A percentile compares a stretch with the other conserved stretches of the same genome.
phyloP scores from a whole-genome alignment of 805 yeast genomes.

The Monosporozyma aerobia region DNA sequence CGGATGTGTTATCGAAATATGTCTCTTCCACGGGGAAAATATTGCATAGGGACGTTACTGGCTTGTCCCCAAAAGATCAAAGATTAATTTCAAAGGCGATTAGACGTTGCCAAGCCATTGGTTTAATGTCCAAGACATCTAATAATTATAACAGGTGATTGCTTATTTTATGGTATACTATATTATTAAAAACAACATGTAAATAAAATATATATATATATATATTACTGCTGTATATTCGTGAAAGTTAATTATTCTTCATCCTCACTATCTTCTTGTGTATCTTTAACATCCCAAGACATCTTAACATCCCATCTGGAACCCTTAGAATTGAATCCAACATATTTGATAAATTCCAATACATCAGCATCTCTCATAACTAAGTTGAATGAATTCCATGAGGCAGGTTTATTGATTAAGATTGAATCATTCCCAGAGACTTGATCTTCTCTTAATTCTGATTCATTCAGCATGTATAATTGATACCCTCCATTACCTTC shows the following conservation, averaged over 20 bases:
- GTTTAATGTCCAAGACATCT: slow-evolving; percentile 69
- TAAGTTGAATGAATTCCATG: slow-evolving; percentile 70
- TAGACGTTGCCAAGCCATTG: slow-evolving; percentile 71
- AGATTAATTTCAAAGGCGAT: slow-evolving; percentile 65
- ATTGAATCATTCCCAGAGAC: slow-evolving; percentile 67
- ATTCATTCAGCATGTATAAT: slow-evolving; percentile 65
- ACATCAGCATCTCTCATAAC: slow-evolving; percentile 79
- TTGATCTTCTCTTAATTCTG: slow-evolving; percentile 57
- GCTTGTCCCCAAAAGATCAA: slow-evolving; percentile 59
- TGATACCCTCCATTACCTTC: slow-evolving; percentile 73
- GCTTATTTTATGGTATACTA: background rate
- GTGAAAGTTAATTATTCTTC: slow-evolving; percentile 6
- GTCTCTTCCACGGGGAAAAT: slow-evolving; percentile 69
- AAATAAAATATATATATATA: background rate
- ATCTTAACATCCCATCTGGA: slow-evolving; percentile 85
- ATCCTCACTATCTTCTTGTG: slow-evolving; percentile 18
- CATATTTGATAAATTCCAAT: slow-evolving; percentile 87
- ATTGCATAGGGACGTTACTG: slow-evolving; percentile 60
- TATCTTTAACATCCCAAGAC: slow-evolving; percentile 62
- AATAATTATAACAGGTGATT: slow-evolving; percentile 20
- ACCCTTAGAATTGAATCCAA: slow-evolving; percentile 79
- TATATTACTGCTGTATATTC: background rate
- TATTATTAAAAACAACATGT: background rate
- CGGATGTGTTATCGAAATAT: slow-evolving; percentile 57
- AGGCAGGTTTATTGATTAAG: slow-evolving; percentile 67